phyloP scores from a whole-genome alignment of 352 stramenopile species.

The Globisporangium emineosum region DNA sequence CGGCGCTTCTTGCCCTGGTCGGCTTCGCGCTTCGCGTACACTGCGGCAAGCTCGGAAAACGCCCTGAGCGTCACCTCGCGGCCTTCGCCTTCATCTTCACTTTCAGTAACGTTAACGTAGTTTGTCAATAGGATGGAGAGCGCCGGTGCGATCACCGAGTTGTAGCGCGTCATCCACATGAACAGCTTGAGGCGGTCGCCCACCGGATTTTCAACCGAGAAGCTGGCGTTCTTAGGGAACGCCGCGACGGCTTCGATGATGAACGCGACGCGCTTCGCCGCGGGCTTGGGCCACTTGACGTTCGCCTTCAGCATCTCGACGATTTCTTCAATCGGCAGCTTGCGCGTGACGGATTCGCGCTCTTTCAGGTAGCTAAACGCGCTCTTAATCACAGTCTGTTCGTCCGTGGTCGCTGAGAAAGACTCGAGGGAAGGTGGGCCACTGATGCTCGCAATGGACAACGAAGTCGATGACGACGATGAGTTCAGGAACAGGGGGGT shows the following conservation, averaged over 20 bases:
- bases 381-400: conserved; percentile 35
- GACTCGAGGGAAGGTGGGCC: conserved; percentile 1
- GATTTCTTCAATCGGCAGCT: conserved; percentile 38
- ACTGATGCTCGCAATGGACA: conserved; percentile 3
- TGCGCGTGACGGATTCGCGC: conserved; percentile 22
- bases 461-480: background rate
- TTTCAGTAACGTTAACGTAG: background rate
- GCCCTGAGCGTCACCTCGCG: conserved; percentile 26
- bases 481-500: conserved; percentile 41
- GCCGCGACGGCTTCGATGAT: conserved; percentile 59
- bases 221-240: conserved; percentile 29
- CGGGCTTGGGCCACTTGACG: conserved; percentile 72
- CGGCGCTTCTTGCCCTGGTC: conserved; percentile 27
- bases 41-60: conserved; percentile 32
- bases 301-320: conserved; percentile 74
- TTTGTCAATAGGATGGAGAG: conserved; percentile 49
- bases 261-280: conserved; percentile 58
- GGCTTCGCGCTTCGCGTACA: conserved; percentile 26
- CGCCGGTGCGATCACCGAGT: conserved; percentile 45
- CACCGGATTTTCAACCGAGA: conserved; percentile 8
- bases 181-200: conserved; percentile 48
- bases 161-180: conserved; percentile 69
- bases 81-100: background rate
- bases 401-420: conserved; percentile 18
- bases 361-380: conserved; percentile 31